Percentiles rank a stretch among this genome's conserved stretches.
Evolutionary conservation across 1,284 basidiomycete species (phyloP).

Genomic region (Naganishia cerealis): DNA sequence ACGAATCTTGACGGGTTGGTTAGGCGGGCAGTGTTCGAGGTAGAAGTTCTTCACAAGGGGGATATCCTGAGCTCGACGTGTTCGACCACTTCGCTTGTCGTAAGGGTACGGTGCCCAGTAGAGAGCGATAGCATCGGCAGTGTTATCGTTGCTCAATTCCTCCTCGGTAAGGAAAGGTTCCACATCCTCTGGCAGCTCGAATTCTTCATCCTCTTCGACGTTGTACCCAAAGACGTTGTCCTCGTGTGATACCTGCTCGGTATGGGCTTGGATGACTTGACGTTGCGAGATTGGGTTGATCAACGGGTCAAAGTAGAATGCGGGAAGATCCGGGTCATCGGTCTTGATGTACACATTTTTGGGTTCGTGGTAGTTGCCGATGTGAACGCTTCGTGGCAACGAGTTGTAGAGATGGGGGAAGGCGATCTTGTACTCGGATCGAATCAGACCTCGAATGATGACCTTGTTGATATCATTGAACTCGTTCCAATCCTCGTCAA

Average conservation of each 20-base stretch:
- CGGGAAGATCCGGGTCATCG: conserved; percentile 97
- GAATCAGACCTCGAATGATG: conserved; percentile 97
- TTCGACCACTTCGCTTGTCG: conserved; percentile 84
- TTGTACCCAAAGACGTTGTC: conserved; percentile 83
- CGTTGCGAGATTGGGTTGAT: conserved; percentile 94
- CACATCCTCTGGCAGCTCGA: conserved; percentile 78
- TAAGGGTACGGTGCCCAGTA: conserved; percentile 99
- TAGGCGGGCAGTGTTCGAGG: conserved; percentile 94
- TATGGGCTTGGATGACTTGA: conserved; percentile 78
- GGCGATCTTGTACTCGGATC: conserved; percentile 98
- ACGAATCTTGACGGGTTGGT: conserved; percentile 94
- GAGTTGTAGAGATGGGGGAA: conserved; percentile 99
- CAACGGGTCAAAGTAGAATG: conserved; percentile 98
- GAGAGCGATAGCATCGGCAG: conserved; percentile 92
- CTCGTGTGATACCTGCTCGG: conserved; percentile 80
- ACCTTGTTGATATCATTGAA: conserved; percentile 99
- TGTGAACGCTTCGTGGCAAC: conserved; percentile 88
- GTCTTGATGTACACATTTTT: conserved; percentile 99
- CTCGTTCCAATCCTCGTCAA: conserved; percentile 99
- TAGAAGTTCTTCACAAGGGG: conserved; percentile 98
- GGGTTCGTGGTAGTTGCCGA: conserved; percentile 83
- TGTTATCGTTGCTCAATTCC: conserved; percentile 83
- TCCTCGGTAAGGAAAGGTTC: conserved; percentile 80
- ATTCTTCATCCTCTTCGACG: conserved; percentile 75
- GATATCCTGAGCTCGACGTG: conserved; percentile 89